Evolutionary conservation across 2,329 filamentous ascomycete species (phyloP).

Genomic region (Botryosphaeria agaves): DNA sequence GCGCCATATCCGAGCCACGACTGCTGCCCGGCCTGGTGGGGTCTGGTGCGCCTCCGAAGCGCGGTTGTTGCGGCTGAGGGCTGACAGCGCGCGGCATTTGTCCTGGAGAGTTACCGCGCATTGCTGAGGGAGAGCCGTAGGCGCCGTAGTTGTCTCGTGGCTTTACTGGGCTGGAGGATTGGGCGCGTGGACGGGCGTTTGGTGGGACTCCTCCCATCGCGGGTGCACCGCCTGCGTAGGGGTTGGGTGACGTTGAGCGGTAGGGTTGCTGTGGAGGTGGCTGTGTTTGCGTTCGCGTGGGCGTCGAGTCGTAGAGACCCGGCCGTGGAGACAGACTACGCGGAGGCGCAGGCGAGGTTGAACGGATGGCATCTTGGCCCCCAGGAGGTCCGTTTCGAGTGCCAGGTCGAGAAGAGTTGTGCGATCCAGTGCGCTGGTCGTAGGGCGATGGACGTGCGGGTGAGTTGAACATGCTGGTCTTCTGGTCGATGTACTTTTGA

Average conservation of each 20-base stretch:
- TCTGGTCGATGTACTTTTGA: conserved; percentile 71
- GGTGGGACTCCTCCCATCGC: conserved; percentile 2
- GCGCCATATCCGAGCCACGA: conserved; percentile 23
- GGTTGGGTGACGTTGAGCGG: conserved; percentile 45
- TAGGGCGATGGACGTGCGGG: conserved; percentile 9
- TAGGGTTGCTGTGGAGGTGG: conserved; percentile 11
- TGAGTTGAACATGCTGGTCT: conserved; percentile 54
- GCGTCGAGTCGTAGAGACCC: conserved; percentile 22
- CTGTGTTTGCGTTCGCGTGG: conserved; percentile 23
- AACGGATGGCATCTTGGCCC: conserved; percentile 25
- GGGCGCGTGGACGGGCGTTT: conserved; percentile 11
- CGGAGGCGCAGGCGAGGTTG: conserved; percentile 50
- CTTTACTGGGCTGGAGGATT: conserved; percentile 24
- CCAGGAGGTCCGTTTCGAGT: conserved; percentile 33
- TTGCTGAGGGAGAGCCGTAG: too few species aligned
- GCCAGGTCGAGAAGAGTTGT: conserved; percentile 38
- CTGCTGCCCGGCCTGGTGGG: conserved; percentile 24
- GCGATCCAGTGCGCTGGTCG: conserved; percentile 7
- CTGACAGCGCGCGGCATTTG: conserved; percentile 19
- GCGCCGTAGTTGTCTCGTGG: conserved; percentile 16
- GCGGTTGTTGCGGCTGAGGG: conserved; percentile 19
- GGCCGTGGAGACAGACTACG: conserved; percentile 42
- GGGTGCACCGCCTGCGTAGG: conserved; percentile 30
- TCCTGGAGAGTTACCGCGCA: conserved; percentile 19
- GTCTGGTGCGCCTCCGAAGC: too few species aligned